Base-by-base conservation (phyloP, 129 eudicot genomes). In the Flaveria ramosissima region DNA sequence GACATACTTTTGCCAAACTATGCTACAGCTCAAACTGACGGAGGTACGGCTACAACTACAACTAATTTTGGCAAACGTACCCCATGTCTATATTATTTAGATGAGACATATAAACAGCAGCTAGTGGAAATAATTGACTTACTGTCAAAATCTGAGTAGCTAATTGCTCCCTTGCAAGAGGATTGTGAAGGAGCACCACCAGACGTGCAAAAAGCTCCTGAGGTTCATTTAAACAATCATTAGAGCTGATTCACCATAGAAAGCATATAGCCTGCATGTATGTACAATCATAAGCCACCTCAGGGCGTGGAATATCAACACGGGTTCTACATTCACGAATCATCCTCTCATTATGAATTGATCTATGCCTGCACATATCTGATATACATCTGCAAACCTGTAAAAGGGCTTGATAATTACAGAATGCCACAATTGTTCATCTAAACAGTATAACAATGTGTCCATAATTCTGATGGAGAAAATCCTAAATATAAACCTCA, bases 361-460 rank as follows among this genome's bases (percentile, higher is more conserved):
- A 80, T 83, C 88, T 86, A 79, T 85, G 82, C 53, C 95, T 89
- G 85, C 96, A 91, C 85, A 95, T 86, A 74, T 95, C 99, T 3
- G 99, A 92, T 53, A 95, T 92, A 91, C 99, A 95, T 88, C 94
- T 91, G 82, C 99, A 95, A 76, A 95, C 99, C 99, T 95, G 86
- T 75, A 76, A 72, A 75, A 71, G 23, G 56, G 27, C 52, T 68
- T 61, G 19, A 60, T 83, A 71, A 82, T 12, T 64, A 60, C 43
- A 78, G 30, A 76, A 70, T 30, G 60, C 55, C 48, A 71, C 45
- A 20, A 59, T 14, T 41, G 39, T 59, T 14, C 64, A 71, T 48
- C 69, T 42, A 4, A 53, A 3, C 9, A 13, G 32, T 9, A 59
- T 46, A 36, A 16, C 55, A 39, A 64, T 62, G 16, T 53, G 15